Base-by-base conservation (phyloP, 345 rosid genomes). In the Dimocarpus longan region DNA sequence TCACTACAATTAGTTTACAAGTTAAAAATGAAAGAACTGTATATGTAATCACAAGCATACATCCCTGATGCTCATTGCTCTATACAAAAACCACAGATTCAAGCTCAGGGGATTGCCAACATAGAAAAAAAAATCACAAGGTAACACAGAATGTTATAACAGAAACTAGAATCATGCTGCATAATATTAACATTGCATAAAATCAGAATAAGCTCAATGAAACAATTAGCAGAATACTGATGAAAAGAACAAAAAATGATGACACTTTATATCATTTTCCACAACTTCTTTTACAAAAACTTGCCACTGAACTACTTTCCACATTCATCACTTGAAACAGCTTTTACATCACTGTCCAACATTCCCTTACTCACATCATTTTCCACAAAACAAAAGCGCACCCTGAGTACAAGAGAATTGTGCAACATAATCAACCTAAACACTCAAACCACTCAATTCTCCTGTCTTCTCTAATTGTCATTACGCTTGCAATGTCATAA, bases 1-100 rank as follows among this genome's bases (percentile, higher is more conserved):
- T 80, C 82, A 22, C 78, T 75, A 62, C 76, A 68, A 78, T 81
- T 77, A 80, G 70, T 68, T 76, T 81, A 87, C 37, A 65, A 16
- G 57, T 43, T 75, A 80, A 21, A 40, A 40, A 12, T 10, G 74
- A 57, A 1, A 70, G 26, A 62, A 7, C 2, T 21, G 28, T 60
- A n/a, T n/a, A 60, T 28, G 48, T 6, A 13, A 77, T 73, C 42
- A 50, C 12, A 8, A 16, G 32, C 8, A 39, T 18, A 66, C 5
- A 24, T 71, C 54, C 65, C 62, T 8, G 54, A n/a, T 4, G 63
- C 22, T 24, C 5, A 28, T 24, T 12, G 37, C 37, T 1, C 37
- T 32, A 11, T 48, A 22, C 1, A 37, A 44, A 46, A 74, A 37
- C 39, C 13, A 32, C 1, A 1, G 18, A 60, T 9, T 63, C 48